Conservation (phyloP, 192 early-diverging fungal genomes). For the Dissophora ornata region DNA sequence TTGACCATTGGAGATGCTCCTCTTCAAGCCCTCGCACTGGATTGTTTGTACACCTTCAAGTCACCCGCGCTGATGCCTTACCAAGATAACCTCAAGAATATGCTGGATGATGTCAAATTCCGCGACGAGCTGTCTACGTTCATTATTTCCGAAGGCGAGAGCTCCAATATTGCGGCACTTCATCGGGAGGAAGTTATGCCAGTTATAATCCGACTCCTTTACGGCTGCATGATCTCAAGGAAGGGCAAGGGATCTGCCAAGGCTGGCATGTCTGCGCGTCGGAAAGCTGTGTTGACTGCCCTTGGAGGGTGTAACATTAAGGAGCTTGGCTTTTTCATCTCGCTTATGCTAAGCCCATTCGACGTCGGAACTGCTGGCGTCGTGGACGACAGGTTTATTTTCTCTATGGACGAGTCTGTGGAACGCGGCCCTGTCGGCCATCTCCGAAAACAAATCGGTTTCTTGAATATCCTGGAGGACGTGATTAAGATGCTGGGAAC, state of each 20-base stretch:
- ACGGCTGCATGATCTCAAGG: constrained; percentile 88
- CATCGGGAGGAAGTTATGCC: constrained; percentile 81
- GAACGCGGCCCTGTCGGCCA: constrained; percentile 31
- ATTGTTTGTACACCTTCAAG: constrained; percentile 90
- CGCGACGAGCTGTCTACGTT: constrained; percentile 90
- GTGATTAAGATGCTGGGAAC: constrained; percentile 85
- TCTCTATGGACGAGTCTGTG: constrained; percentile 45
- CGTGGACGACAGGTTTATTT: constrained; percentile 54
- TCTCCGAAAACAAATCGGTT: constrained; percentile 81
- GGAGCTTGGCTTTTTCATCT: constrained; percentile 79
- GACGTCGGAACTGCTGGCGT: constrained; percentile 57
- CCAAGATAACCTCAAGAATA: constrained; percentile 77
- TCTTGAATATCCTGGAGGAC: constrained; percentile 82
- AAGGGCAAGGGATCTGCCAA: constrained; percentile 80
- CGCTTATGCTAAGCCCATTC: constrained; percentile 89
- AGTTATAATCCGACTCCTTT: constrained; percentile 84
- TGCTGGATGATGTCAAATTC: constrained; percentile 89
- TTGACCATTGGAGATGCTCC: constrained; percentile 84
- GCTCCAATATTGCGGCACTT: constrained; percentile 65
- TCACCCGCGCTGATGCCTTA: constrained; percentile 73
- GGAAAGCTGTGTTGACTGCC: constrained; percentile 87
- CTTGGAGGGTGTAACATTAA: constrained; percentile 71
- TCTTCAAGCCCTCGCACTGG: constrained; percentile 82
- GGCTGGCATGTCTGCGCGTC: constrained; percentile 74
- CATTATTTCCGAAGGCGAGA: constrained; percentile 70